These are phyloP conservation scores for Rhizophora apiculata DNA, from an alignment of 345 rosid genomes.

Conservation along the genomic window DNA sequence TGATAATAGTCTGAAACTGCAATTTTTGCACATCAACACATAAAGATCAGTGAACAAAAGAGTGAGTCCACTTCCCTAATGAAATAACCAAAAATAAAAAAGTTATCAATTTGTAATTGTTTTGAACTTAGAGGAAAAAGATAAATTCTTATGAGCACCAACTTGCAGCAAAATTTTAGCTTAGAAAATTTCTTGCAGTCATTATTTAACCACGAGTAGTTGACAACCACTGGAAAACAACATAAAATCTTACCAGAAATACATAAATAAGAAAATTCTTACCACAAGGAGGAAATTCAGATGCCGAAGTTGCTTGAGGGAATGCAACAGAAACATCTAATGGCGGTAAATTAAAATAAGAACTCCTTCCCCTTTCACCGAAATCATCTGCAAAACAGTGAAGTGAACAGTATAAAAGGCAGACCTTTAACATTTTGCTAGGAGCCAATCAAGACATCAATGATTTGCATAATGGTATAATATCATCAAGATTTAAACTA, in stretches of 20 bases:
- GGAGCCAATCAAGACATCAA: too few relatives aligned
- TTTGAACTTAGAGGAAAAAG: too few relatives aligned
- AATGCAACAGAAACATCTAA: conserved; percentile 79
- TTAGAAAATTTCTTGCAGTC: too few relatives aligned
- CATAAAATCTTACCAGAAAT: too few relatives aligned
- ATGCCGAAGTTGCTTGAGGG: conserved; percentile 97
- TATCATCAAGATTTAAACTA: too few relatives aligned
- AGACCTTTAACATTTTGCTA: too few relatives aligned
- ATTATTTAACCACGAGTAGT: too few relatives aligned
- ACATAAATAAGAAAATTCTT: conserved; percentile 14
- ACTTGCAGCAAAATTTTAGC: too few relatives aligned
- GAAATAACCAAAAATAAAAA: not conserved
- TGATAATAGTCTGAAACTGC: conserved; percentile 87
- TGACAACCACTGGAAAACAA: too few relatives aligned
- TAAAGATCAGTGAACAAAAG: conserved; percentile 1
- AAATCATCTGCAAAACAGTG: conserved; percentile 26
- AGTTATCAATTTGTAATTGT: not conserved
- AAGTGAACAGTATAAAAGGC: not conserved
- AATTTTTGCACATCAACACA: conserved; percentile 13
- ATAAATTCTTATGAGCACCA: too few relatives aligned
- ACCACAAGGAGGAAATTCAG: conserved; percentile 82
- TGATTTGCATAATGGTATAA: too few relatives aligned
- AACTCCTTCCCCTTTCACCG: conserved; percentile 37
- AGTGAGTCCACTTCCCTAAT: not conserved
- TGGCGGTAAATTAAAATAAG: conserved; percentile 56